Percentiles rank a stretch among this genome's conserved stretches.
Evolutionary conservation across 2,329 filamentous ascomycete genomes (phyloP).

Genomic region (Penicillium expansum): DNA sequence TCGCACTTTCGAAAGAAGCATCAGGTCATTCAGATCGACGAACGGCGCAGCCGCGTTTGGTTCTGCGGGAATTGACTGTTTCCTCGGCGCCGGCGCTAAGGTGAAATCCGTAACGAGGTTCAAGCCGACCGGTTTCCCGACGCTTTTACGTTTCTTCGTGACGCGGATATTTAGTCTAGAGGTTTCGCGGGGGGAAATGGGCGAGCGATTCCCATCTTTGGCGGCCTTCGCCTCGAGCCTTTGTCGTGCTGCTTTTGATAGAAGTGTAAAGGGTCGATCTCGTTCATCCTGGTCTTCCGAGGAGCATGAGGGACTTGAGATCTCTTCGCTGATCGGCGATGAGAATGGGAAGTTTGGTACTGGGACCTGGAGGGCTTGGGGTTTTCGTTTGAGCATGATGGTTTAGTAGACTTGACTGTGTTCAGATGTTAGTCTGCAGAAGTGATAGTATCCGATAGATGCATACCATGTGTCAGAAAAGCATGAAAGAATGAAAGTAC

Average conservation of each 20-base stretch:
- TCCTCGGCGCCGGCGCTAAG: constrained; percentile 12
- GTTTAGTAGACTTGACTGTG: background rate
- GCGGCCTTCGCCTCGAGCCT: constrained; percentile 13
- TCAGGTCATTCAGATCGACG: constrained; percentile 41
- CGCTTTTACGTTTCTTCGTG: constrained; percentile 24
- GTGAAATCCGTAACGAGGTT: constrained; percentile 46
- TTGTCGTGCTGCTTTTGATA: constrained; percentile 26
- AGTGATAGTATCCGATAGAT: background rate
- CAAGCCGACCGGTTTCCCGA: constrained; percentile 36
- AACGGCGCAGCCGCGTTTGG: constrained; percentile 22
- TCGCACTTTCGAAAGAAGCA: constrained; percentile 33
- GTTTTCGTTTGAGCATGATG: constrained; percentile 25
- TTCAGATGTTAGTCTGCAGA: background rate
- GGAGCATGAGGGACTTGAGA: constrained; percentile 38
- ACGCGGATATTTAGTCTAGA: constrained; percentile 17
- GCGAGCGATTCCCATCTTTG: constrained; percentile 8
- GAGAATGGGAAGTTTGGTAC: constrained; percentile 43
- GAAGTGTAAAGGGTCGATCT: constrained; percentile 32
- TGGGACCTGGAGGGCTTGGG: constrained; percentile 31
- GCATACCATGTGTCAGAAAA: constrained; percentile 10
- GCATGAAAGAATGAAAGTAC: background rate
- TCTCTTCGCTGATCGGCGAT: constrained; percentile 45
- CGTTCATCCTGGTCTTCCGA: constrained; percentile 30
- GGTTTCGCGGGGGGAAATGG: constrained; percentile 8
- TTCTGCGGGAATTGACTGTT: background rate